These are phyloP conservation scores for Pulicaria dysenterica DNA, from an alignment of 129 eudicot genomes.

Conservation along the genomic window DNA sequence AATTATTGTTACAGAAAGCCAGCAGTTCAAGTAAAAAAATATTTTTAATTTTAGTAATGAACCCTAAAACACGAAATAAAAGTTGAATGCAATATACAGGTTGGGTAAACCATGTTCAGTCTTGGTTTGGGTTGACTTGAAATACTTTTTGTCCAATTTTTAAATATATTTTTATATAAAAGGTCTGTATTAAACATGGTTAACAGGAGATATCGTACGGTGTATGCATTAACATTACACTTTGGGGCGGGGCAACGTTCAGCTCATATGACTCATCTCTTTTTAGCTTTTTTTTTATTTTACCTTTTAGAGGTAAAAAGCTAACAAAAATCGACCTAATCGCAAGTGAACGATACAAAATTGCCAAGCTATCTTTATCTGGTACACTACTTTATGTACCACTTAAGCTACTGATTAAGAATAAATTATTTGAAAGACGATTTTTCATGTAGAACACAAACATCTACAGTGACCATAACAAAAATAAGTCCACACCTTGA, in stretches of 20 bases:
- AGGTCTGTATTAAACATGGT: neutral
- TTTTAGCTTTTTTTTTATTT: neutral
- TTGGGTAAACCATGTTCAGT: neutral
- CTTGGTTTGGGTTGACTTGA: neutral
- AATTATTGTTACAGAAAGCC: too few species aligned
- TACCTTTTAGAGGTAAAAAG: neutral
- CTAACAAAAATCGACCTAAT: neutral
- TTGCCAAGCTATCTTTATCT: neutral
- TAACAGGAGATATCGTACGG: neutral
- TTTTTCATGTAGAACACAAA: neutral
- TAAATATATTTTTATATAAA: neutral
- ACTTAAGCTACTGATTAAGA: neutral
- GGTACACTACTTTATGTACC: neutral
- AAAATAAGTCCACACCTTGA: constrained; percentile 62
- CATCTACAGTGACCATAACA: neutral
- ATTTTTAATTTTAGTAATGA: too few species aligned
- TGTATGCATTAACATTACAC: neutral
- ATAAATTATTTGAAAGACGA: neutral
- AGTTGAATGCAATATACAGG: neutral
- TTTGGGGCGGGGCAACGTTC: neutral
- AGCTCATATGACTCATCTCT: neutral
- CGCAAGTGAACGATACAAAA: neutral
- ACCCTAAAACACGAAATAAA: too few species aligned
- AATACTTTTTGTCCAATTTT: neutral
- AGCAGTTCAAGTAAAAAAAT: too few species aligned